A percentile compares a stretch with the other conserved stretches of the same genome.
These are phyloP conservation scores for Rhodomyrtus psidioides DNA, from an alignment of 441 rosid species.

Conservation along the genomic window DNA sequence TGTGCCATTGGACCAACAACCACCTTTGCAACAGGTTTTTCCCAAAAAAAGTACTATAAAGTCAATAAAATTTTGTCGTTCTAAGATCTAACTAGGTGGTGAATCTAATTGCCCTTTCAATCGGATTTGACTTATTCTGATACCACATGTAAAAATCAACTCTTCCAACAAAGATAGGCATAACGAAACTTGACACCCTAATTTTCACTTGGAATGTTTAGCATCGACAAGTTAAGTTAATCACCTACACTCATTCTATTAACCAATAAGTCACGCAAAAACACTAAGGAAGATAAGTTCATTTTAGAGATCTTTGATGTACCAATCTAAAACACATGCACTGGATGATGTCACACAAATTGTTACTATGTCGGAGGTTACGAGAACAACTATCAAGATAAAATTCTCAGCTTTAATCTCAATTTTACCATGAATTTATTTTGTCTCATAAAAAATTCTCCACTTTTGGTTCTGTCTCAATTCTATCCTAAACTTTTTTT, in stretches of 20 bases:
- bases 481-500: too few relatives aligned
- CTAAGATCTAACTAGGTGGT: neutral
- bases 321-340: neutral
- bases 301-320: neutral
- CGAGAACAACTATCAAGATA: neutral
- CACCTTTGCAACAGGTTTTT: neutral
- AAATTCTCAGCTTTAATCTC: too few relatives aligned
- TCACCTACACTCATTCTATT: neutral
- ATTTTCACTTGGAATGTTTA: neutral
- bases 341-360: neutral
- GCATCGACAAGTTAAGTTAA: neutral
- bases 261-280: neutral
- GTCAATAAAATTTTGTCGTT: neutral
- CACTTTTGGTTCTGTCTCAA: neutral
- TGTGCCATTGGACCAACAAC: neutral
- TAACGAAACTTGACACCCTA: neutral
- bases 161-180: neutral
- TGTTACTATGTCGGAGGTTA: neutral
- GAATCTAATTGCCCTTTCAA: neutral
- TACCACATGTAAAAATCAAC: neutral
- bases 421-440: too few relatives aligned
- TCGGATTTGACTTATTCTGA: neutral
- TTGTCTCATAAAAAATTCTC: too few relatives aligned
- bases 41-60: neutral
- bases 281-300: neutral